Conservation (phyloP, 108 stramenopile genomes). For the Pseudonitzschia delicatissima region DNA sequence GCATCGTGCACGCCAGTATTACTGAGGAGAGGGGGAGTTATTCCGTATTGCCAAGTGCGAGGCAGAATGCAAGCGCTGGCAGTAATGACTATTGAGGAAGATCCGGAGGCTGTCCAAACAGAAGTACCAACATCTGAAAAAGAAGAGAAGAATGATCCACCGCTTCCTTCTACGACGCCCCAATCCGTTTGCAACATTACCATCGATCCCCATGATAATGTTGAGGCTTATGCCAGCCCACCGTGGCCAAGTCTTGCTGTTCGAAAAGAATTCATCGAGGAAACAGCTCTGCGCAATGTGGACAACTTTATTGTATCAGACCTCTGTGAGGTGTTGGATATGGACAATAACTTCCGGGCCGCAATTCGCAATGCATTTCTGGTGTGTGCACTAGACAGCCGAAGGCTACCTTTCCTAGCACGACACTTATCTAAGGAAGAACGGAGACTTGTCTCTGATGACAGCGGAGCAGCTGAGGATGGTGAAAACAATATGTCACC, state of each 20-base stretch:
- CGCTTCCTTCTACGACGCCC: neutral
- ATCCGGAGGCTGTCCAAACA: neutral
- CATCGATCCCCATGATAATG: slow-evolving; percentile 15
- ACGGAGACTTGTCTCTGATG: neutral
- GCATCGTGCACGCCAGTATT: slow-evolving; percentile 34
- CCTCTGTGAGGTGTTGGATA: slow-evolving; percentile 40
- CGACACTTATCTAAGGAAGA: slow-evolving; percentile 40
- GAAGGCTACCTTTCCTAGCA: slow-evolving; percentile 65
- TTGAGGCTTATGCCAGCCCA: slow-evolving; percentile 26
- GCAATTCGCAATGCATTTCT: slow-evolving; percentile 59
- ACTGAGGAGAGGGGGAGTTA: slow-evolving; percentile 11
- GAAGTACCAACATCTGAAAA: neutral
- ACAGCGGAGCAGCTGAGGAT: slow-evolving; percentile 8
- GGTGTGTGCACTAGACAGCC: slow-evolving; percentile 62
- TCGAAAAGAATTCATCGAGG: slow-evolving; percentile 21
- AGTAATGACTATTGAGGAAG: neutral
- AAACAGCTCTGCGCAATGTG: slow-evolving; percentile 29
- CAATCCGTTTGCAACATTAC: slow-evolving; percentile 19
- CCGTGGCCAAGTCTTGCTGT: slow-evolving; percentile 26
- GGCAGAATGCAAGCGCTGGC: neutral
- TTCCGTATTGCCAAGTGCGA: slow-evolving; percentile 16
- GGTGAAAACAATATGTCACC: slow-evolving; percentile 30
- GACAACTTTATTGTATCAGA: slow-evolving; percentile 38
- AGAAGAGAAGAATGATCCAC: neutral
- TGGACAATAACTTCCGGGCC: slow-evolving; percentile 50